These are phyloP conservation scores for Clonostachys sp. DNA, from an alignment of 2,329 filamentous ascomycete genomes.

Conservation along the genomic window DNA sequence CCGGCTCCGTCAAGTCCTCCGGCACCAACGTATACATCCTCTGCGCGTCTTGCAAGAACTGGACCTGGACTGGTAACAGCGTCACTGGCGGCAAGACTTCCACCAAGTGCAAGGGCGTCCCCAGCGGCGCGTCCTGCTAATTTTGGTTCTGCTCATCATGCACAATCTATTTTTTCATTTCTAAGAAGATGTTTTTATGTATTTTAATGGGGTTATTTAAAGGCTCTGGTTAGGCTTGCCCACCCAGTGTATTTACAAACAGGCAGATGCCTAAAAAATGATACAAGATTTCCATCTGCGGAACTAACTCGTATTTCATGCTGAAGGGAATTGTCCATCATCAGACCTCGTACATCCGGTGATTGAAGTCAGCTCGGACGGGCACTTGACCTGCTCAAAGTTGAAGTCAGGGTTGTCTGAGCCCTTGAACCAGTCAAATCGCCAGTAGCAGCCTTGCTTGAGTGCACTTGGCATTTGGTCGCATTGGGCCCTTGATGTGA, in stretches of 20 bases:
- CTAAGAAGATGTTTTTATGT: no score
- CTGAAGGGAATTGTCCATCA: slow-evolving; percentile 17
- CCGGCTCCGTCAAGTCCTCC: no score
- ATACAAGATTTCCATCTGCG: no score
- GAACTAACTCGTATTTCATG: background rate
- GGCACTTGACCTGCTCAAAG: slow-evolving; percentile 53
- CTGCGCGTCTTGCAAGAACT: slow-evolving; percentile 44
- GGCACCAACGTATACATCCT: slow-evolving; percentile 45
- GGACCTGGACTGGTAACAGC: slow-evolving; percentile 43
- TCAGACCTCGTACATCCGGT: slow-evolving; percentile 26
- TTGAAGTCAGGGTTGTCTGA: slow-evolving; percentile 52
- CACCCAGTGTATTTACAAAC: no score
- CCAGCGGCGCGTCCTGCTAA: no score
- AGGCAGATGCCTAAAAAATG: no score
- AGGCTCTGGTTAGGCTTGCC: no score
- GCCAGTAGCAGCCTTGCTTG: slow-evolving; percentile 56
- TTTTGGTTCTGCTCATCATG: no score
- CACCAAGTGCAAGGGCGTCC: no score
- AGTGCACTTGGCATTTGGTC: slow-evolving; percentile 45
- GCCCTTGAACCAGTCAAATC: slow-evolving; percentile 59
- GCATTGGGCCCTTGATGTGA: slow-evolving; percentile 45
- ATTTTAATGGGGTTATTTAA: no score
- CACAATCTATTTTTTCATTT: no score
- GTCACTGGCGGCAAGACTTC: slow-evolving; percentile 40
- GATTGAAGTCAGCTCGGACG: slow-evolving; percentile 36